A percentile compares a stretch with the other conserved stretches of the same genome.
Evolutionary conservation across 345 rosid species (phyloP).

Genomic region (Citropsis articulata): DNA sequence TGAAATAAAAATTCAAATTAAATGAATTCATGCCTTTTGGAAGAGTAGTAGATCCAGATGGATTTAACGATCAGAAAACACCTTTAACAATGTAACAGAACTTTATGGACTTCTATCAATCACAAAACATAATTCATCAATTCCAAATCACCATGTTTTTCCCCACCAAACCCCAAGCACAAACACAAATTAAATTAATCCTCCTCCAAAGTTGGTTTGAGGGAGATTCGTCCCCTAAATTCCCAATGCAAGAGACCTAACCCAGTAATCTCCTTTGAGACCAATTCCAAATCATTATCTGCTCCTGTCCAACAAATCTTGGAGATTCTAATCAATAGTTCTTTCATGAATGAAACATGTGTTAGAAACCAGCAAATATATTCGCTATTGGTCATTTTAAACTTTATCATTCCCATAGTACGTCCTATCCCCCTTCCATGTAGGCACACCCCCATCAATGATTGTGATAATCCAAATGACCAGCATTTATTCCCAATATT

Average conservation of each 20-base stretch:
- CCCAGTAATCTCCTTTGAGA: not conserved
- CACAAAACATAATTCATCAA: not conserved
- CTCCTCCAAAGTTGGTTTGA: not conserved
- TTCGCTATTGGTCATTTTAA: not conserved
- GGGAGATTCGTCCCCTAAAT: not conserved
- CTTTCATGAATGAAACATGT: not conserved
- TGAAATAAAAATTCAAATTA: not conserved
- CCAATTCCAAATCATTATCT: not conserved
- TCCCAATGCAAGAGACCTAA: not conserved
- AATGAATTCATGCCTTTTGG: not conserved
- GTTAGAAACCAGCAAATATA: not conserved
- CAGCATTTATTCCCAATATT: not conserved
- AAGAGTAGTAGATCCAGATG: not conserved
- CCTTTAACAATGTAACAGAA: not conserved
- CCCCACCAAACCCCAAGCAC: too few relatives aligned
- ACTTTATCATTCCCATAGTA: not conserved
- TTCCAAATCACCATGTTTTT: too few relatives aligned
- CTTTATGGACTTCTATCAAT: not conserved
- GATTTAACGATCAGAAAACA: not conserved
- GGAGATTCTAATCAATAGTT: not conserved
- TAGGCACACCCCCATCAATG: not conserved
- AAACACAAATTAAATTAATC: too few relatives aligned
- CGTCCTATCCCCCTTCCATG: not conserved
- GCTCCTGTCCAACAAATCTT: not conserved
- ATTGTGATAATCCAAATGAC: not conserved